Conservation (phyloP, 257 asterid species). For the Solanum lycopersicoides region DNA sequence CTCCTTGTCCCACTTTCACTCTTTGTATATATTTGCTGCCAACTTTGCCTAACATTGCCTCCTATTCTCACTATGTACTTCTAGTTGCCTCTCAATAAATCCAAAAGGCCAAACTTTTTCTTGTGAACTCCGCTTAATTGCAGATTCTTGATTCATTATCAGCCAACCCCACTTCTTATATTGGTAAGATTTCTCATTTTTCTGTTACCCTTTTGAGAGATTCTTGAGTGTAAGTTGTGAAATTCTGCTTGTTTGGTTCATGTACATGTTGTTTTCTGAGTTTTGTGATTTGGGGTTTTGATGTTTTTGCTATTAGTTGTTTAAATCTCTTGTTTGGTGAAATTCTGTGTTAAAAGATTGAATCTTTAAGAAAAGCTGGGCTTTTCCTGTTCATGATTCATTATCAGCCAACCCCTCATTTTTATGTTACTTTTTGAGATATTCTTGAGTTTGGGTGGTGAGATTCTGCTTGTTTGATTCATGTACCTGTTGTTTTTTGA, state of each 20-base stretch:
- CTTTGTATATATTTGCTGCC: background rate
- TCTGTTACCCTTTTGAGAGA: background rate
- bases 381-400: background rate
- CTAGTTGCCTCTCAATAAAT: background rate
- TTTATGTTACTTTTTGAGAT: background rate
- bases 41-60: background rate
- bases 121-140: background rate
- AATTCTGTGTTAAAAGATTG: background rate
- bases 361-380: background rate
- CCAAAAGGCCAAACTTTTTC: constrained; percentile 5
- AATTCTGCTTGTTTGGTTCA: background rate
- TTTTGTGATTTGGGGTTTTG: background rate
- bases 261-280: background rate
- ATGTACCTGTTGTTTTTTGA: background rate
- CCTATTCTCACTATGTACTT: background rate
- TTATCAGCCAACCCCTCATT: too few relatives aligned
- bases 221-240: background rate
- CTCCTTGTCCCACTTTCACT: background rate
- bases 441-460: background rate
- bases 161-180: background rate
- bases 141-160: background rate
- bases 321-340: background rate
- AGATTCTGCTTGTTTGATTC: background rate
- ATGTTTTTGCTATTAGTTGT: background rate
- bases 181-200: background rate